Base-by-base conservation (phyloP, 352 stramenopile species). In the Globisporangium lucens region DNA sequence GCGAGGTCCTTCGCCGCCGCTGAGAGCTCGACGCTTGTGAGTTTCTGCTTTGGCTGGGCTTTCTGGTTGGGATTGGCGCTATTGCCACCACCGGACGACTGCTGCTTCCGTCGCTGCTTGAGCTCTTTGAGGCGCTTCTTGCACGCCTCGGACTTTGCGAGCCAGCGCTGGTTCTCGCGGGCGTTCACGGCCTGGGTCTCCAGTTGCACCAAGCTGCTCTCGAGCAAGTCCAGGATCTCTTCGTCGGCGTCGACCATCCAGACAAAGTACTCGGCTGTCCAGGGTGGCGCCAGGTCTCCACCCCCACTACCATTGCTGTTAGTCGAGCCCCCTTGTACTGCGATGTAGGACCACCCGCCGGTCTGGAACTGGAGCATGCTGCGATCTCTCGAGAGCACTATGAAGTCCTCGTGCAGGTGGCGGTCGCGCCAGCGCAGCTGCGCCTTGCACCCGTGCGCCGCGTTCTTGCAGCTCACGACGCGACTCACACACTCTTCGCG, bases 241-340 rank as follows among this genome's bases (percentile, higher is more conserved):
- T 89, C 75, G 3, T 75, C 30, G 4, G 72, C 74, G 12, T 85
- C 74, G 4, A 78, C 73, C 52, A 90, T 67, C 82, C 82, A 89
- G 2, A 92, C 36, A 55, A 80, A 93, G 59, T 78, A 88, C 61
- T 93, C 85, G 22, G 85, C 72, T 13, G 83, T 89, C 85, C 85
- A 92, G 0, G 85, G 85, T 8, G 83, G 85, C 15, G 80, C 49
- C 36, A 89, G 58, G 61, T 93, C 83, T 49, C 4, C 41, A 24
- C 5, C 5, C 5, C 43, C 17, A 12, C 43, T 7, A 24, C 43
- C 17, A 24, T 8, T n/a, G 17, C 2, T 51, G 17, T 2, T 24
- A 51, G 2, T 51, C 22, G 63, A 22, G 29, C 49, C 27, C 38
- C 59, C 77, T 17, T 76, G 72, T 7, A 87, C 36, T 22, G 66